Percentiles rank a stretch among this genome's conserved stretches.
These are phyloP conservation scores for Mortierella sp. DNA, from an alignment of 371 early-diverging fungal genomes.

Conservation along the genomic window DNA sequence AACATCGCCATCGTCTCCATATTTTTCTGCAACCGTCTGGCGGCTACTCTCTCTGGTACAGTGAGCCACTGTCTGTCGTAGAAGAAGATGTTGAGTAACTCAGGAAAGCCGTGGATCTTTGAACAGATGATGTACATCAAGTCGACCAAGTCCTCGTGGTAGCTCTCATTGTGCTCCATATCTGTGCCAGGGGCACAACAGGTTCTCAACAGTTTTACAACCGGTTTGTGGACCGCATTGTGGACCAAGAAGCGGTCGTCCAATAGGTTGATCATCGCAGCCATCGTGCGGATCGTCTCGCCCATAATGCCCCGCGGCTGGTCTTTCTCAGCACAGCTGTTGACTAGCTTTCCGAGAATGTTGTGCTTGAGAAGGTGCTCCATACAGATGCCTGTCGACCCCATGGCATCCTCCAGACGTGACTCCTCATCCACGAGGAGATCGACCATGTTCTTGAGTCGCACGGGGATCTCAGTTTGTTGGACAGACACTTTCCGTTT, in stretches of 20 bases:
- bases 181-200: conserved; percentile 67
- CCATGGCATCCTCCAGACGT: conserved; percentile 69
- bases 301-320: conserved; percentile 85
- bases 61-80: conserved; percentile 81
- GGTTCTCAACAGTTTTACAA: conserved; percentile 76
- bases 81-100: conserved; percentile 89
- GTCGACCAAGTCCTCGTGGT: conserved; percentile 87
- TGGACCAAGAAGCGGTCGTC: conserved; percentile 92
- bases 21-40: conserved; percentile 25
- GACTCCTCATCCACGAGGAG: conserved; percentile 91
- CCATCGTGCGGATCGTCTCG: conserved; percentile 82
- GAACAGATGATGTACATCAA: conserved; percentile 87
- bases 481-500: conserved; percentile 66
- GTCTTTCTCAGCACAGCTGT: conserved; percentile 76
- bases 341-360: conserved; percentile 81
- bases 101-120: conserved; percentile 90
- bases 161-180: conserved; percentile 64
- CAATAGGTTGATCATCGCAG: conserved; percentile 83
- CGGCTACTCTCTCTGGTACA: conserved; percentile 61
- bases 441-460: conserved; percentile 86
- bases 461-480: conserved; percentile 82
- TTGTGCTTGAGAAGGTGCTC: conserved; percentile 89
- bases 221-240: conserved; percentile 87
- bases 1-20: conserved; percentile 34
- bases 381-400: conserved; percentile 87